phyloP scores from a whole-genome alignment of 805 yeast genomes.

The Ogataea corticis region DNA sequence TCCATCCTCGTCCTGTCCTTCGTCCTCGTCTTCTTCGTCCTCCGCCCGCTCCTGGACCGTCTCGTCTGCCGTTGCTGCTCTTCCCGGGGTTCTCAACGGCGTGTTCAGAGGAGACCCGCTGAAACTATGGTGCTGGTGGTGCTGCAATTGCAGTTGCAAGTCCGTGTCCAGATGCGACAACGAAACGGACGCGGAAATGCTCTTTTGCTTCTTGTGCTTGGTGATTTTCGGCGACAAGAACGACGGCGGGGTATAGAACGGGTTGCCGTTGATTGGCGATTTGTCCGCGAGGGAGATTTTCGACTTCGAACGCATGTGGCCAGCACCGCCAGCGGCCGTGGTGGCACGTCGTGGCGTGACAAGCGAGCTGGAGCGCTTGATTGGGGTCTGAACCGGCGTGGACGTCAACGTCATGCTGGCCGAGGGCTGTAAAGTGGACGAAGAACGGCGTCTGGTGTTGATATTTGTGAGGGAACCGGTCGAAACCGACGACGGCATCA shows the following conservation, averaged over 20 bases:
- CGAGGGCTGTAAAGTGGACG: slow-evolving; percentile 8
- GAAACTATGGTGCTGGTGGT: slow-evolving; percentile 12
- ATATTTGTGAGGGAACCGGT: slow-evolving; percentile 21
- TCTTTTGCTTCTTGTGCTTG: slow-evolving; percentile 34
- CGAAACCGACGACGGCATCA: slow-evolving; percentile 19
- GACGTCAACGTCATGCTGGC: slow-evolving; percentile 12
- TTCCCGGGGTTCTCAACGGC: slow-evolving; percentile 32
- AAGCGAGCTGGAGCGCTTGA: slow-evolving; percentile 18
- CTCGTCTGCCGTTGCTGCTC: slow-evolving; percentile 11
- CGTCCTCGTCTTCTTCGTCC: slow-evolving; percentile 18
- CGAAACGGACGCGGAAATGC: slow-evolving; percentile 33
- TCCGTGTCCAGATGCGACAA: slow-evolving; percentile 35
- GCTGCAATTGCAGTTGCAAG: slow-evolving; percentile 27
- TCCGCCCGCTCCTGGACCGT: slow-evolving; percentile 16
- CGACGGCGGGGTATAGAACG: slow-evolving; percentile 49
- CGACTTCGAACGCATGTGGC: slow-evolving; percentile 25
- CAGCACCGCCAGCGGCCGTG: slow-evolving; percentile 5
- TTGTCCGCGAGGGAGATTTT: slow-evolving; percentile 25
- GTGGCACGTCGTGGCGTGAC: slow-evolving; percentile 27
- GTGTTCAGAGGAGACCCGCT: slow-evolving; percentile 29
- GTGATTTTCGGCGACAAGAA: slow-evolving; percentile 43
- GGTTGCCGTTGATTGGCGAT: slow-evolving; percentile 43
- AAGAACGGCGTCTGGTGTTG: slow-evolving; percentile 14
- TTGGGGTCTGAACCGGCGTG: slow-evolving; percentile 27
- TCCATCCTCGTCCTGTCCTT: slow-evolving; percentile 14